Evolutionary conservation across 257 asterid species (phyloP), one percentile per base, ranked within the genome.

Genomic region (Nyctanthes arbortristis): DNA sequence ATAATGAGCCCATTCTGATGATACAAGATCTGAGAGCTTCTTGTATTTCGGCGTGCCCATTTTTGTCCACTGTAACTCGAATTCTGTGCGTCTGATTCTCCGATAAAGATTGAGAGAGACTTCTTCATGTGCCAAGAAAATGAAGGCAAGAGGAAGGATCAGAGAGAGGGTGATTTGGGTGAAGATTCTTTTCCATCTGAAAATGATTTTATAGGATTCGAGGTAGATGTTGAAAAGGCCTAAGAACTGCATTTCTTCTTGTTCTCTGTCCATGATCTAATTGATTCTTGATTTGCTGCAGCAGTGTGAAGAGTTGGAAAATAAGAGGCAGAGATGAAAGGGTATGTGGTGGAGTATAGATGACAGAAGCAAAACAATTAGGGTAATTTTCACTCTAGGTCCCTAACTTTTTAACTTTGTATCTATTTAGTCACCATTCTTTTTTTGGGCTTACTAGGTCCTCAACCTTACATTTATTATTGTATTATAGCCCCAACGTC

Each of bases 201-300:
- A 74, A 32, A 89, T 77, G 31, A 89, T 78, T 39, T 85, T 81
- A 86, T 56, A 78, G 75, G 91, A 36, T 79, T 87, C 90, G 28
- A 20, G 1, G 62, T 80, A 80, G 70, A 89, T 80, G 24, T 84
- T 88, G 18, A 83, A 79, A 32, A 84, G 73, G 54, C 90, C 89
- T 11, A 89, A 69, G 25, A 77, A 81, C 72, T 81, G 88, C 80
- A 84, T 84, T 33, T 89, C 85, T 71, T 89, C 91, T 73, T 79
- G 96, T n/a, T 83, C 91, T 72, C 52, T 77, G 5, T 89, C 93
- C 96, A 89, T 85, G 73, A 68, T 37, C n/a, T n/a, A n/a, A n/a
- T 11, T 8, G 12, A 32, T 18, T 45, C 61, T 27, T 22, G 3
- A 5, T 52, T 52, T 7, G 59, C 14, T 7, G 66, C 24, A 70